Evolutionary conservation across 257 asterid genomes (phyloP).

Genomic region (Nicotiana undulata): DNA sequence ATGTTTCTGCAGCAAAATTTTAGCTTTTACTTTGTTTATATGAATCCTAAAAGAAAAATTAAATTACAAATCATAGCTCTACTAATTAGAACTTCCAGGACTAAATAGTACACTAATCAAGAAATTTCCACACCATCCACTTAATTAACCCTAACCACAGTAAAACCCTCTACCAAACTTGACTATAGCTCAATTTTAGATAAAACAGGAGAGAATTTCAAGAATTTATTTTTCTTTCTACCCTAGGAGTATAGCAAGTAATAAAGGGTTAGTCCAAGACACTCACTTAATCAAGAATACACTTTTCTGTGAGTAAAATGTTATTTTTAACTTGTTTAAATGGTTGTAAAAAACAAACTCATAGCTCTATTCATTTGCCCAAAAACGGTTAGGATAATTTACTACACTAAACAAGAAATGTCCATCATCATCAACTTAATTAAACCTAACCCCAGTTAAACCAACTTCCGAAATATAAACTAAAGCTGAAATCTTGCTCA

Average conservation of each 20-base stretch:
- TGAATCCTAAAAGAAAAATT: background rate
- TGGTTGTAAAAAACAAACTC: background rate
- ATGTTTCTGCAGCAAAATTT: slow-evolving; percentile 40
- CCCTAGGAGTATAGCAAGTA: background rate
- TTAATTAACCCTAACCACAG: background rate
- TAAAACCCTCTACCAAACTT: background rate
- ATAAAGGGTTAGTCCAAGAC: background rate
- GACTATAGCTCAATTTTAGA: background rate
- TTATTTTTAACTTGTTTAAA: background rate
- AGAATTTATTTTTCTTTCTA: background rate
- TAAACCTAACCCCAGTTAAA: background rate
- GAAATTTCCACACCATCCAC: background rate
- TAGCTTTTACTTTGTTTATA: slow-evolving; percentile 11
- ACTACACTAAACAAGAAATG: background rate
- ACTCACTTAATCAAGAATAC: background rate
- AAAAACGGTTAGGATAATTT: too few relatives aligned
- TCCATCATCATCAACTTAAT: background rate
- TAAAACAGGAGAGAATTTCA: background rate
- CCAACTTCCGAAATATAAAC: background rate
- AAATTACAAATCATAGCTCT: background rate
- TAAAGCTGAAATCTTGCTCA: background rate
- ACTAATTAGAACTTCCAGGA: background rate
- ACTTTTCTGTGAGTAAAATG: background rate
- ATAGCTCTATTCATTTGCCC: background rate
- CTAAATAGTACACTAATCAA: background rate